Conservation (phyloP, 2,329 filamentous ascomycete species). For the Nemania abortiva region DNA sequence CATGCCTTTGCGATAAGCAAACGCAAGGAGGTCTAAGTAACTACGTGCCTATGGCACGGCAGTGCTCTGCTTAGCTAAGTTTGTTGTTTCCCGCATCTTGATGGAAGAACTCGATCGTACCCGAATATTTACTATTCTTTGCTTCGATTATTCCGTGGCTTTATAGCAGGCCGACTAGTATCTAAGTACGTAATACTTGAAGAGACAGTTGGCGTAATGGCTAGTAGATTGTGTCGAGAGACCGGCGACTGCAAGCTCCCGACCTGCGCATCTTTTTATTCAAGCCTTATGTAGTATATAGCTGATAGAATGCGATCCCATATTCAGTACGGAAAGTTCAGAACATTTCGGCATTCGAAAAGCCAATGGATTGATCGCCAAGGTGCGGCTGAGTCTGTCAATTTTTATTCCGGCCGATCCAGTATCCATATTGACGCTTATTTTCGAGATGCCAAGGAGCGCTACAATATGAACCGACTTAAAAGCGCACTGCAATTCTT, state of each 20-base stretch:
- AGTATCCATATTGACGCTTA: neutral
- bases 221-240: neutral
- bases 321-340: neutral
- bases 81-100: neutral
- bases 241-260: neutral
- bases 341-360: slow-evolving; percentile 19
- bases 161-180: neutral
- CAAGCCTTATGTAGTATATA: neutral
- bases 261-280: neutral
- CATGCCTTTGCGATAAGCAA: neutral
- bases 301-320: neutral
- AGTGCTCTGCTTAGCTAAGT: neutral
- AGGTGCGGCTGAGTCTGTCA: slow-evolving; percentile 31
- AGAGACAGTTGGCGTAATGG: neutral
- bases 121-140: neutral
- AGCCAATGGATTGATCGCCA: slow-evolving; percentile 25
- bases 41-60: slow-evolving; percentile 1
- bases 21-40: neutral
- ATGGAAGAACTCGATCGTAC: neutral
- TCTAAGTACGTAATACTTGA: neutral
- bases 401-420: neutral
- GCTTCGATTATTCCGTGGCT: neutral
- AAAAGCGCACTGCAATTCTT: neutral
- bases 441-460: neutral
- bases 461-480: neutral